These are phyloP conservation scores for Colletotrichum sp. DNA, from an alignment of 2,329 filamentous ascomycete genomes.

Conservation along the genomic window DNA sequence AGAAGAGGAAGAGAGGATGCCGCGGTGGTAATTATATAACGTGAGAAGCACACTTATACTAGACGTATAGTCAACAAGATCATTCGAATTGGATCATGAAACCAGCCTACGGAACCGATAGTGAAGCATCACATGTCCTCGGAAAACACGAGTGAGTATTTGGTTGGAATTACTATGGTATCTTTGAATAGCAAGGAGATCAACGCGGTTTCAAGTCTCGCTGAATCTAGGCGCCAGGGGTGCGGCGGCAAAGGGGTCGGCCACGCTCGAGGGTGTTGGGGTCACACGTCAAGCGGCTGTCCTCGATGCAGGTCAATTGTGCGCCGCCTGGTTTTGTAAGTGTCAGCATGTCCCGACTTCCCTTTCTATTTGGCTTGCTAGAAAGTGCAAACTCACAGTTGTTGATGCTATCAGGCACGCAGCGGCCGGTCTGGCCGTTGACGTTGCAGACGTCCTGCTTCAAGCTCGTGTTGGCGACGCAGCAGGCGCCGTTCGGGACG, in stretches of 20 bases:
- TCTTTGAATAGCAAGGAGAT: background rate
- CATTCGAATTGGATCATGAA: background rate
- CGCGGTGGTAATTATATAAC: conserved; percentile 17
- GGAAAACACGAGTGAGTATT: background rate
- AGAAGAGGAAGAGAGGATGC: conserved; percentile 24
- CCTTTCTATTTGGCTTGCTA: background rate
- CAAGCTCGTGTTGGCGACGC: conserved; percentile 35
- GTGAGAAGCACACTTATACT: background rate
- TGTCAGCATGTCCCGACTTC: background rate
- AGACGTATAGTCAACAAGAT: background rate
- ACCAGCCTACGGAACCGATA: background rate
- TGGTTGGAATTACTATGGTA: background rate
- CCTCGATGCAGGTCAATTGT: conserved; percentile 31
- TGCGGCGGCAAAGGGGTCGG: conserved; percentile 30
- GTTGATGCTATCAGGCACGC: conserved; percentile 38
- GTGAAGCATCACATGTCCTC: background rate
- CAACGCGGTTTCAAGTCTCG: background rate
- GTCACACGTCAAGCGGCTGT: conserved; percentile 31
- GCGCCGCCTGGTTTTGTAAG: conserved; percentile 21
- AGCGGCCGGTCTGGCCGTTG: conserved; percentile 36
- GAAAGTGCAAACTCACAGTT: conserved; percentile 30
- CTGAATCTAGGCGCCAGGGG: background rate
- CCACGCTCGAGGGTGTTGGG: conserved; percentile 31
- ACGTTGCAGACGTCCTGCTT: conserved; percentile 41
- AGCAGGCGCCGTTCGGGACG: conserved; percentile 37